Evolutionary conservation across 495 filamentous ascomycete genomes (phyloP).

Genomic region (Penicillium lagena): DNA sequence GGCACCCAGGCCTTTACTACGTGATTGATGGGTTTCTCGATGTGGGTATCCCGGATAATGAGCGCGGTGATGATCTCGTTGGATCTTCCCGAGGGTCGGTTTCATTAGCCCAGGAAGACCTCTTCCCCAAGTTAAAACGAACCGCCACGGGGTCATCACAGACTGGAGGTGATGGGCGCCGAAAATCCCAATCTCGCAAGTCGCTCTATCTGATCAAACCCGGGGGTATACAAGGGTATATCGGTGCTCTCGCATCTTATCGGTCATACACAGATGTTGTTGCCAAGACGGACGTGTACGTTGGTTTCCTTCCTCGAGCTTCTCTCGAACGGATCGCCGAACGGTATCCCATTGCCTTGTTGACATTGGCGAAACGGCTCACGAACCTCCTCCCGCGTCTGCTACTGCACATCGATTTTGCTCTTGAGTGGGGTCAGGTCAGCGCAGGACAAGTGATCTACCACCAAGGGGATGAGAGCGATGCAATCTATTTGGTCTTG

Average conservation of each 20-base stretch:
- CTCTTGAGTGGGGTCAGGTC: conserved; percentile 95
- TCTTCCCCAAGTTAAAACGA: conserved; percentile 43
- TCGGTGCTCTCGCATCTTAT: conserved; percentile 89
- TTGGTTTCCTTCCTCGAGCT: conserved; percentile 83
- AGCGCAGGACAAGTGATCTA: conserved; percentile 91
- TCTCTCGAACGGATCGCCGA: conserved; percentile 91
- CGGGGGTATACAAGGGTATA: conserved; percentile 88
- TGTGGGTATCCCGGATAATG: conserved; percentile 66
- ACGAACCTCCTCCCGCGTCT: conserved; percentile 86
- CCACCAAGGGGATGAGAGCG: conserved; percentile 90
- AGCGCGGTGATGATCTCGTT: conserved; percentile 38
- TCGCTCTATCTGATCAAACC: conserved; percentile 92
- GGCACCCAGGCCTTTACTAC: conserved; percentile 94
- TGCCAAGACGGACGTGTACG: conserved; percentile 97
- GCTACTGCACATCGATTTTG: conserved; percentile 95
- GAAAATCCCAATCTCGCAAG: conserved; percentile 49
- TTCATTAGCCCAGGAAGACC: conserved; percentile 31
- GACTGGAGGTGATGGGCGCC: conserved; percentile 31
- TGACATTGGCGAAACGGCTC: conserved; percentile 92
- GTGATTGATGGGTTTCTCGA: conserved; percentile 97
- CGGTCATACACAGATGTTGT: conserved; percentile 94
- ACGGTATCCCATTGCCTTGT: conserved; percentile 79
- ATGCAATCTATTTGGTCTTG: conserved; percentile 95
- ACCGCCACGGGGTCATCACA: conserved; percentile 43
- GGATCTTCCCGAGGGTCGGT: conserved; percentile 24